Percentiles rank a stretch among this genome's conserved stretches.
Conservation (phyloP, 2,329 filamentous ascomycete genomes). For the Amauroascus niger region DNA sequence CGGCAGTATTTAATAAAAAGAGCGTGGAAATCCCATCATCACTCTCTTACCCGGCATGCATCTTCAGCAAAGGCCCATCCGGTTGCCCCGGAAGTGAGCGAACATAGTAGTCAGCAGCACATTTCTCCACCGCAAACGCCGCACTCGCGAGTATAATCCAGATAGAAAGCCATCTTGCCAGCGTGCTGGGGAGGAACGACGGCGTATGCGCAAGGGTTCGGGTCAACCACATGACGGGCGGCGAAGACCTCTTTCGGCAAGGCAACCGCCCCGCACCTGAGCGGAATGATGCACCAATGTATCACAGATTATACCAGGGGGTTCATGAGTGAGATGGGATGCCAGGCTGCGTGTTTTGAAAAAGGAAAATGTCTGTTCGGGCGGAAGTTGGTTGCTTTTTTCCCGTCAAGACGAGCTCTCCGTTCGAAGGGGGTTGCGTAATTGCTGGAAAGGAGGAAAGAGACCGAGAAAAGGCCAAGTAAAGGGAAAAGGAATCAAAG, state of each 20-base stretch:
- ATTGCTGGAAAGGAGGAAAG: not conserved
- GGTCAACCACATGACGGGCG: conserved; percentile 1
- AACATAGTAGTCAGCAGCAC: conserved; percentile 80
- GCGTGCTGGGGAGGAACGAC: not conserved
- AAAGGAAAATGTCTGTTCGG: not conserved
- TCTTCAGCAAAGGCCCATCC: conserved; percentile 69
- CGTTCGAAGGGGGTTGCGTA: not conserved
- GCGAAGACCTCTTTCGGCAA: not conserved
- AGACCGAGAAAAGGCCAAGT: not conserved
- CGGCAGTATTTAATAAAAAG: not conserved
- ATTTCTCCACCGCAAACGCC: conserved; percentile 12
- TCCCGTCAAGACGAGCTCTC: not conserved
- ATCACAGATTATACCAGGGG: not conserved
- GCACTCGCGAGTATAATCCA: conserved; percentile 10
- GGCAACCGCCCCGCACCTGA: not conserved
- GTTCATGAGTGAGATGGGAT: not conserved
- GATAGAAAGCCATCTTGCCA: conserved; percentile 6
- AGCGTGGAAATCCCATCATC: not conserved
- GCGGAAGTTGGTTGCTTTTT: not conserved
- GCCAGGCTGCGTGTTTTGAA: not conserved
- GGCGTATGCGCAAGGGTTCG: not conserved
- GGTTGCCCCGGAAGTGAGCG: conserved; percentile 76
- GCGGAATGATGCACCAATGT: not conserved
- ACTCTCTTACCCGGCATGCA: conserved; percentile 83
- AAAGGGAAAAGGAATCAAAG: too few species aligned